Conservation (phyloP, 257 asterid species). For the Apocynum venetum region DNA sequence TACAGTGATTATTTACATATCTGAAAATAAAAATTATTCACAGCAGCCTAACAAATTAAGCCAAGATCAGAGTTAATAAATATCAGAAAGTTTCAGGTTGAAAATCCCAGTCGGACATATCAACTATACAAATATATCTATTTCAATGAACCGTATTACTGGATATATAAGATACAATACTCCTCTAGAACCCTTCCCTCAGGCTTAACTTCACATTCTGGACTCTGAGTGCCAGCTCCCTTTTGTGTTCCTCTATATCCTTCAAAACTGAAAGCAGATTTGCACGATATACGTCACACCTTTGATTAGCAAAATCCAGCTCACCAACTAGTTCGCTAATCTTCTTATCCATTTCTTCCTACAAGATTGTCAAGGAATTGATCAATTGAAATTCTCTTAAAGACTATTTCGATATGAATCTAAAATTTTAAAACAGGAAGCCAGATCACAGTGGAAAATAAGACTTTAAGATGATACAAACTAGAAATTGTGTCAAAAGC, state of each 20-base stretch:
- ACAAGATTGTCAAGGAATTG: constrained; percentile 11
- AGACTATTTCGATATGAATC: neutral
- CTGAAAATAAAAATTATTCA: neutral
- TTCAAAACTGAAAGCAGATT: constrained; percentile 75
- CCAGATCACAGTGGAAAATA: neutral
- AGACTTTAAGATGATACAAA: neutral
- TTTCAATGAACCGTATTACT: neutral
- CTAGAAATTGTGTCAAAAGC: neutral
- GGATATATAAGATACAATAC: neutral
- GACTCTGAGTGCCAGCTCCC: constrained; percentile 65
- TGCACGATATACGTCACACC: constrained; percentile 72
- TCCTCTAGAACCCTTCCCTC: constrained; percentile 49
- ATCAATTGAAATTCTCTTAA: neutral
- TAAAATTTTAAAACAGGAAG: neutral
- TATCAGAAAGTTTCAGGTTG: neutral
- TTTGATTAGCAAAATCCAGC: constrained; percentile 64
- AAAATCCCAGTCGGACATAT: no score
- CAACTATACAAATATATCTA: neutral
- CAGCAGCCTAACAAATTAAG: neutral
- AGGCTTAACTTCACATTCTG: constrained; percentile 70
- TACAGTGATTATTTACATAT: neutral
- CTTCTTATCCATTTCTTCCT: constrained; percentile 82
- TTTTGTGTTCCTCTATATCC: constrained; percentile 91
- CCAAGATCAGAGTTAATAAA: neutral
- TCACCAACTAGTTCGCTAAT: constrained; percentile 59